Evolutionary conservation across 106 monocot species (phyloP), one percentile per base, ranked within the genome.

Genomic region (Chionographis japonica): DNA sequence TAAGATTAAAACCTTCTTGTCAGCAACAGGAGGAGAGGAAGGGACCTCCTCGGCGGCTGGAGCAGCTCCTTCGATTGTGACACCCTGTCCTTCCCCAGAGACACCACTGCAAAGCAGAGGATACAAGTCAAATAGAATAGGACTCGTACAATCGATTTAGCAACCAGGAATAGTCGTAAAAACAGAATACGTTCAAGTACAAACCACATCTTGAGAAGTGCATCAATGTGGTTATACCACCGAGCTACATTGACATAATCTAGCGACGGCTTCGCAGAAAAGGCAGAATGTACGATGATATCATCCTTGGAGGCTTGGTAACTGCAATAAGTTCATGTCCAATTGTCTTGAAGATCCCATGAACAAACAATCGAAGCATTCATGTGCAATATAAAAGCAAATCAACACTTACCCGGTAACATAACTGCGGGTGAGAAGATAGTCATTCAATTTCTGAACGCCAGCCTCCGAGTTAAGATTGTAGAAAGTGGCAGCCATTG

Each of bases 271-370:
- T 73, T 17, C 0, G 81, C 54, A 4, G 75, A 71, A 8, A 90
- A 52, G 2, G 90, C 74, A 43, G 72, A 64, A 65, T 85, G 62
- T 7, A 93, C 90, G 73, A 83, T 55, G 66, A 90, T 16, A 55
- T 98, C 93, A 83, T 98, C 92, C 78, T 93, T 98, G 11, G 98
- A 93, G 42, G 98, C 93, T 81, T 93, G 92, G 73, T 98, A 98
- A 14, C 95, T 91, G 54, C 62, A 68, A 68, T 2, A 18, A 56
- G 13, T 20, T 53, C 20, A 65, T 8, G 37, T 6, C 15, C 13
- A n/a, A 27, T 12, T n/a, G 62, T 7, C 11, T 3, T 15, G 52
- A 13, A 6, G 15, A 52, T 11, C 10, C 17, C 4, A 10, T 4
- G 16, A 46, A 4, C 40, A 54, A 3, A 49, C 15, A 60, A 52